Base-by-base conservation (phyloP, 139 green algal genomes). In the Chlamydomonas sp. region DNA sequence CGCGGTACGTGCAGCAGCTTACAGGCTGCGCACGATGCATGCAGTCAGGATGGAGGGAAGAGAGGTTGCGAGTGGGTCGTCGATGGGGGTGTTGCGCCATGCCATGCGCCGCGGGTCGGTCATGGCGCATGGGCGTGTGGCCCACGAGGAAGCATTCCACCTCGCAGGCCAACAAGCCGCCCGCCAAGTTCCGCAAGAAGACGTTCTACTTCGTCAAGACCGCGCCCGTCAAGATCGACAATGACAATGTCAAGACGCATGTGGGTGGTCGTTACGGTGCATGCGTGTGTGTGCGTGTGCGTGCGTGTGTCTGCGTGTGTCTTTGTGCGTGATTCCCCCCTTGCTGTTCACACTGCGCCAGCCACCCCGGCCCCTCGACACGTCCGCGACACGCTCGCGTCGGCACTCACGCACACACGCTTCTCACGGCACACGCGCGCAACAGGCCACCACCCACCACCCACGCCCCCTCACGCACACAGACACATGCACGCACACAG, bases 181-280 rank as follows among this genome's bases (percentile, higher is more conserved):
- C 81, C 2, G 31, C 36, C 1, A 93, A 92, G 63, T 87, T 91
- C 65, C 89, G 88, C 73, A 83, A 87, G 48, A 95, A 95, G 77
- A 84, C 84, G 0, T 73, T 91, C 0, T 96, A 93, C 71, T 95
- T 96, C 70, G 29, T 94, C 34, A 95, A 96, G 78, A 76, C 78
- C 5, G 36, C 73, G 5, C 48, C 73, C 8, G 71, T 54, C 8
- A 81, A 81, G 36, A 70, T 95, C 10, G 81, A 84, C 30, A 83
- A 79, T 43, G 83, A 92, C 2, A 90, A 77, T 71, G 85, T 95
- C 58, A 75, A 77, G 65, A 83, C 83, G 58, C 29, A 70, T 70
- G 37, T 70, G 24, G 20, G 16, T 26, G 57, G 57, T 16, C 8
- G n/a, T 64, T 24, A 54, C 13, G 43, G 13, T n/a, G n/a, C n/a